Conservation (phyloP, 768 basidiomycete species). For the Hortiboletus flavorubellus region DNA sequence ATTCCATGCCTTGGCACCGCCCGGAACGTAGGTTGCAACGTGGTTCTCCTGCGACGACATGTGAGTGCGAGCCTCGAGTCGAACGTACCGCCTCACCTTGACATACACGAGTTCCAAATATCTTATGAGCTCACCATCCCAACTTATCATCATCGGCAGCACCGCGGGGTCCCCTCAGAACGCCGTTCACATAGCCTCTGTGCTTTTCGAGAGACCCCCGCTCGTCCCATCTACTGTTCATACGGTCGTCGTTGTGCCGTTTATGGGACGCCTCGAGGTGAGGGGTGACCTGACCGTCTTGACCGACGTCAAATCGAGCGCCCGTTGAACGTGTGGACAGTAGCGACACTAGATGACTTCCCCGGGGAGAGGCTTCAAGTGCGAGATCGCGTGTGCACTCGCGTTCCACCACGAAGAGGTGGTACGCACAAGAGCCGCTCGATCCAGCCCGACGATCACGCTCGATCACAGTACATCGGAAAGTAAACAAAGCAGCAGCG, state of each 20-base stretch:
- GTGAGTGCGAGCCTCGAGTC: neutral
- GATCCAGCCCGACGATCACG: slow-evolving; percentile 3
- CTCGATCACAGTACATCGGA: slow-evolving; percentile 76
- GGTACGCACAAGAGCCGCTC: slow-evolving; percentile 43
- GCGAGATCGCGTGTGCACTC: slow-evolving; percentile 94
- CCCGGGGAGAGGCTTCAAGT: slow-evolving; percentile 44
- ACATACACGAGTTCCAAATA: slow-evolving; percentile 45
- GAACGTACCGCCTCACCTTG: slow-evolving; percentile 34
- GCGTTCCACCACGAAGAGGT: slow-evolving; percentile 90
- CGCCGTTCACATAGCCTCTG: slow-evolving; percentile 34
- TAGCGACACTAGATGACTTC: slow-evolving; percentile 39
- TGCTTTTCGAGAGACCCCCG: slow-evolving; percentile 43
- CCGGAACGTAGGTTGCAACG: slow-evolving; percentile 24
- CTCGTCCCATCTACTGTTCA: slow-evolving; percentile 46
- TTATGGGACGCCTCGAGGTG: slow-evolving; percentile 45
- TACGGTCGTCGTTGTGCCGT: slow-evolving; percentile 50
- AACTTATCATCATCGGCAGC: slow-evolving; percentile 43
- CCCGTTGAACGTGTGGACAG: slow-evolving; percentile 33
- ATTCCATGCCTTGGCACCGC: slow-evolving; percentile 31
- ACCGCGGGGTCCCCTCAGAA: slow-evolving; percentile 38
- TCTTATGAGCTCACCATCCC: slow-evolving; percentile 40
- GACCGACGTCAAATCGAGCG: slow-evolving; percentile 27
- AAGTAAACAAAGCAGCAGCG: slow-evolving; percentile 89
- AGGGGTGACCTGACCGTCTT: slow-evolving; percentile 7
- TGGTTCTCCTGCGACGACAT: slow-evolving; percentile 14